These are phyloP conservation scores for Caryopteris hybrid DNA, from an alignment of 305 asterid genomes.

Conservation along the genomic window DNA sequence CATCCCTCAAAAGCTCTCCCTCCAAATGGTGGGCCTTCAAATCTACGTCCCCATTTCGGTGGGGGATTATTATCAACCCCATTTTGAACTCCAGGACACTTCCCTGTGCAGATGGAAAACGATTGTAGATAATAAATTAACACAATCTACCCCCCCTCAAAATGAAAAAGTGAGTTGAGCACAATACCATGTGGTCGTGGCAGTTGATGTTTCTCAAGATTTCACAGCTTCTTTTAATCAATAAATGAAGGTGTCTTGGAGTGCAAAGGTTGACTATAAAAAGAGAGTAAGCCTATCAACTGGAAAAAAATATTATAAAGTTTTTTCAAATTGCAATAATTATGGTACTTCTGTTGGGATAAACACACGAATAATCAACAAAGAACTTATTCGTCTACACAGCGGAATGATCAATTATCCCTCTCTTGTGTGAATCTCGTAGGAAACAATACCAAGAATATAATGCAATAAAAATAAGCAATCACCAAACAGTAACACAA, in stretches of 20 bases:
- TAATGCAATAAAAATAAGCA: no score
- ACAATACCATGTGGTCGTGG: conserved; percentile 58
- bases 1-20: conserved; percentile 50
- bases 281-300: conserved; percentile 19
- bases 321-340: conserved; percentile 1
- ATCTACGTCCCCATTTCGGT: conserved; percentile 65
- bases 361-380: no score
- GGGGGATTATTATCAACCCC: conserved; percentile 37
- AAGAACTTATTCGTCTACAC: no score
- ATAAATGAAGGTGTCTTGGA: conserved; percentile 82
- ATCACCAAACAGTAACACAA: no score
- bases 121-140: neutral
- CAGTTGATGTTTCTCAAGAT: conserved; percentile 45
- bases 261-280: conserved; percentile 65
- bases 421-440: no score
- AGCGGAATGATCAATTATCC: no score
- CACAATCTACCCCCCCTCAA: no score
- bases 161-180: neutral
- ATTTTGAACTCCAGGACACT: conserved; percentile 55
- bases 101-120: conserved; percentile 40
- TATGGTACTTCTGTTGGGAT: conserved; percentile 11
- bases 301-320: conserved; percentile 6
- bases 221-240: conserved; percentile 83
- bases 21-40: conserved; percentile 36
- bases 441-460: no score